These are phyloP conservation scores for Trichoderma sp. DNA, from an alignment of 2,329 filamentous ascomycete species.

Conservation along the genomic window DNA sequence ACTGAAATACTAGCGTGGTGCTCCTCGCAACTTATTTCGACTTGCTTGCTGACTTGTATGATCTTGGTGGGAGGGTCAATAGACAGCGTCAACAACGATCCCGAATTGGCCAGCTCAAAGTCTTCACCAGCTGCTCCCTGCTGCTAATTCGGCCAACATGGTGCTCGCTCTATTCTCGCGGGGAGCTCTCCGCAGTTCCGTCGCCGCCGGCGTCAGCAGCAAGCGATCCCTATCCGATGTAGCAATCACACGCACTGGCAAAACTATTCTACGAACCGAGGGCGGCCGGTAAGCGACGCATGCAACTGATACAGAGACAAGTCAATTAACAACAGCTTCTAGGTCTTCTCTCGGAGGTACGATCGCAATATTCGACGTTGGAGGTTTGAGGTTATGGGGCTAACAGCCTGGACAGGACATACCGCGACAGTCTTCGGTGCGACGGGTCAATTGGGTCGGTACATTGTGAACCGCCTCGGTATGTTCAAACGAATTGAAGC, in stretches of 20 bases:
- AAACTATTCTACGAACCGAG: constrained; percentile 85
- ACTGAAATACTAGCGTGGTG: neutral
- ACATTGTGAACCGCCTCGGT: constrained; percentile 95
- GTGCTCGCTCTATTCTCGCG: neutral
- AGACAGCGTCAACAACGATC: neutral
- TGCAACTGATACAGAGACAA: constrained; percentile 30
- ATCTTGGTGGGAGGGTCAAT: constrained; percentile 13
- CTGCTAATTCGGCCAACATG: constrained; percentile 11
- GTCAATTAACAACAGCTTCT: constrained; percentile 39
- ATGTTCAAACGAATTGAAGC: constrained; percentile 28
- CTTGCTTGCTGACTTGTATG: neutral
- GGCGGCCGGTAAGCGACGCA: constrained; percentile 74
- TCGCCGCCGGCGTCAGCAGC: constrained; percentile 36
- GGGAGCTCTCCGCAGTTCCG: constrained; percentile 6
- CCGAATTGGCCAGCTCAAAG: constrained; percentile 15
- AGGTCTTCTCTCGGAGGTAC: constrained; percentile 87
- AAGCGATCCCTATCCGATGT: constrained; percentile 73
- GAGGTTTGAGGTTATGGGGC: constrained; percentile 23
- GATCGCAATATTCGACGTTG: constrained; percentile 23
- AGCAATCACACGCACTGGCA: constrained; percentile 91
- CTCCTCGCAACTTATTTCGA: constrained; percentile 6
- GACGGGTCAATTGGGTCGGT: constrained; percentile 91
- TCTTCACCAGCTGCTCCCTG: neutral
- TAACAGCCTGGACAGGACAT: constrained; percentile 64
- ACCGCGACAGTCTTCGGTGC: constrained; percentile 98